Percentiles rank a stretch among this genome's conserved stretches.
Conservation (phyloP, 441 rosid genomes). For the Populus trichocarpa region DNA sequence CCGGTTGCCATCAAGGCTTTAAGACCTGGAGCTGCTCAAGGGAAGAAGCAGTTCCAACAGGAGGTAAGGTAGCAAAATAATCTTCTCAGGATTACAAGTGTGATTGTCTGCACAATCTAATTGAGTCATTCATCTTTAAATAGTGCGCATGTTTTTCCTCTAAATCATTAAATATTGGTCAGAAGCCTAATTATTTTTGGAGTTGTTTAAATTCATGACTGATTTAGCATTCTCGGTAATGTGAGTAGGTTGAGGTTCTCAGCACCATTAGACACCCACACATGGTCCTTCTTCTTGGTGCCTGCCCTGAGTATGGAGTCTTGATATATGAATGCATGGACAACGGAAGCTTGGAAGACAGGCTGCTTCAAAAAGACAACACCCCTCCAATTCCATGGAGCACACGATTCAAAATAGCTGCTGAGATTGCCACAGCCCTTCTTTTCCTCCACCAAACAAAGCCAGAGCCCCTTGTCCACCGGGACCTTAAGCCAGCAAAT, state of each 20-base stretch:
- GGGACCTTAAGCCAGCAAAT: conserved; percentile 80
- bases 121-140: not conserved
- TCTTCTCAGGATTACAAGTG: not conserved
- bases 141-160: not conserved
- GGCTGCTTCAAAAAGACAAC: conserved; percentile 45
- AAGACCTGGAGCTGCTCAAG: conserved; percentile 81
- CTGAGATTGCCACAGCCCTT: conserved; percentile 64
- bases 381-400: conserved; percentile 56
- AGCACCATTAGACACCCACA: conserved; percentile 68
- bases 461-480: conserved; percentile 79
- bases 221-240: not conserved
- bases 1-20: conserved; percentile 74
- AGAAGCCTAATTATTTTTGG: not conserved
- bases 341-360: conserved; percentile 67
- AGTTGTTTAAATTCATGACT: not conserved
- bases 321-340: conserved; percentile 68
- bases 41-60: conserved; percentile 69
- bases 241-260: conserved; percentile 56
- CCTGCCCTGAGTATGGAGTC: conserved; percentile 75
- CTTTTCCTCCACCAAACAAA: conserved; percentile 71
- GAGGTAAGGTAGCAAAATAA: conserved; percentile 41
- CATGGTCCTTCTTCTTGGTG: conserved; percentile 77
- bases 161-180: not conserved
- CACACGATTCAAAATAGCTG: conserved; percentile 51
- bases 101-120: not conserved